These are phyloP conservation scores for Zoysia pacifica DNA, from an alignment of 176 grass and related monocot genomes.

Conservation along the genomic window DNA sequence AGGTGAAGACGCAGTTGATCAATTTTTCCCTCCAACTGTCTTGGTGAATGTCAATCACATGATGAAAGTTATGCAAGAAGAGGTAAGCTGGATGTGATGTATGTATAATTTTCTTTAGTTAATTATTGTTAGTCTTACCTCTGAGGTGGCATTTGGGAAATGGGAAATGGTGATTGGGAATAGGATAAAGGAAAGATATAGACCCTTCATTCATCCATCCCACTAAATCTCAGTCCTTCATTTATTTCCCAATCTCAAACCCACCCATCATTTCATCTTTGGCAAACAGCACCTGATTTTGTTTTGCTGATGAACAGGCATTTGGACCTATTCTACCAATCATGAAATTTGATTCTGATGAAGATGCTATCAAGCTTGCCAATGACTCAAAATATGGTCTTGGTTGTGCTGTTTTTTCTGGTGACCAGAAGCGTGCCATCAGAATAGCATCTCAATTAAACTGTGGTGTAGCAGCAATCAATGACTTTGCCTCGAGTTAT, in stretches of 20 bases:
- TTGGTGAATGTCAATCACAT: slow-evolving; percentile 91
- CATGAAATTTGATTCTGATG: slow-evolving; percentile 89
- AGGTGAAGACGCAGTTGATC: slow-evolving; percentile 90
- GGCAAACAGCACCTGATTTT: background rate
- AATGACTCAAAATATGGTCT: slow-evolving; percentile 97
- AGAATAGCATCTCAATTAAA: slow-evolving; percentile 88
- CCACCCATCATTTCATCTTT: too few species aligned
- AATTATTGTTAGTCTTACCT: background rate
- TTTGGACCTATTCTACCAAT: slow-evolving; percentile 96
- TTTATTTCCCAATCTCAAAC: too few species aligned
- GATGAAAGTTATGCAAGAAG: slow-evolving; percentile 99
- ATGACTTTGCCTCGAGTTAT: slow-evolving; percentile 96
- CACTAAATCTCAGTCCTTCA: too few species aligned
- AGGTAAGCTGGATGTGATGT: slow-evolving; percentile 51
- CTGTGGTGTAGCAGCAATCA: slow-evolving; percentile 86
- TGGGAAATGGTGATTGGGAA: too few species aligned
- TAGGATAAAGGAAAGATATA: too few species aligned
- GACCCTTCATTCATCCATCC: too few species aligned
- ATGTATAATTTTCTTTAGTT: background rate
- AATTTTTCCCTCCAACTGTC: slow-evolving; percentile 94
- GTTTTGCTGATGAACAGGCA: slow-evolving; percentile 46
- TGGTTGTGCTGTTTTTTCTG: slow-evolving; percentile 95
- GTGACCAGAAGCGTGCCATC: slow-evolving; percentile 80
- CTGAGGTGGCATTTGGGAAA: background rate
- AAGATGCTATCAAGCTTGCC: slow-evolving; percentile 85